Conservation (phyloP, 495 filamentous ascomycete species). For the Lasiosphaeria miniovina region DNA sequence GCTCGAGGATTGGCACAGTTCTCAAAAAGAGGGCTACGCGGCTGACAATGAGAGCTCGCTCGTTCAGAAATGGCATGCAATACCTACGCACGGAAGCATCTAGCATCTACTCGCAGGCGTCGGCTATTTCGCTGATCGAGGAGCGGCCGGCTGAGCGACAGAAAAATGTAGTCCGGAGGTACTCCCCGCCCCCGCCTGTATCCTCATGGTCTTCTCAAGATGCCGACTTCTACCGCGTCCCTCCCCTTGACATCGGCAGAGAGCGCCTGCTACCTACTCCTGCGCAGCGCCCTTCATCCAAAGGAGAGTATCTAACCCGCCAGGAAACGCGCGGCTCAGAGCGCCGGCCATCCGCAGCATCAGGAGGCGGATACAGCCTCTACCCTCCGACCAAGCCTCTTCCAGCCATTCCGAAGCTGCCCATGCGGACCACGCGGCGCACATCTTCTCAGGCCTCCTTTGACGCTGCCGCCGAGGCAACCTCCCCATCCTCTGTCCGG, state of each 20-base stretch:
- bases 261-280: not conserved
- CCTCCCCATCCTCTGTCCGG: constrained; percentile 20
- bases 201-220: not conserved
- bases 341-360: constrained; percentile 21
- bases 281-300: not conserved
- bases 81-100: not conserved
- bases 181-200: not conserved
- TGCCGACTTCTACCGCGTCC: not conserved
- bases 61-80: not conserved
- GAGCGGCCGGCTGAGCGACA: not conserved
- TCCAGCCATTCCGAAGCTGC: constrained; percentile 20
- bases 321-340: constrained; percentile 25
- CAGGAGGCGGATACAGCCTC: constrained; percentile 24
- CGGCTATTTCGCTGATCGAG: not conserved
- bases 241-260: not conserved
- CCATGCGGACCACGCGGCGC: constrained; percentile 15
- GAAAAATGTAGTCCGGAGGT: not conserved
- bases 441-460: constrained; percentile 19
- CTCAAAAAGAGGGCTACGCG: not conserved
- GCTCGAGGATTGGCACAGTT: no score
- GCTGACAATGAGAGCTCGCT: constrained; percentile 1
- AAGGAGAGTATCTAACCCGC: constrained; percentile 5
- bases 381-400: constrained; percentile 29
- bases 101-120: not conserved
- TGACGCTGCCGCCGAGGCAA: constrained; percentile 9